Evolutionary conservation across 2,329 filamentous ascomycete species (phyloP), one percentile per base, ranked within the genome.

Genomic region (Corniculantispora saksenae): DNA sequence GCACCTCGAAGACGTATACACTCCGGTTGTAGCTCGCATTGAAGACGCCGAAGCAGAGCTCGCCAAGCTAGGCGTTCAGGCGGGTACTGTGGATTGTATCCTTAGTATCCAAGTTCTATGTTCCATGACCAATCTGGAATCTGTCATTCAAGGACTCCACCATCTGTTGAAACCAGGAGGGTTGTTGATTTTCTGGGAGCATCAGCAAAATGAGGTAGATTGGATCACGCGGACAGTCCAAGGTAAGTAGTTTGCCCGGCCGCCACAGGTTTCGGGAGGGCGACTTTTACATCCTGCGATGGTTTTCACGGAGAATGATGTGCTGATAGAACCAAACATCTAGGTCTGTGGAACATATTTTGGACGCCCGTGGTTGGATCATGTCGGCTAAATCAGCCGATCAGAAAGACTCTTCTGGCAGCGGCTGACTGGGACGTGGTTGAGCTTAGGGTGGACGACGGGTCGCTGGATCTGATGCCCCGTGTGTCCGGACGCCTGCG

Each of bases 141-240:
- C 23, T 3, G 71, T 74, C 38, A 71, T 74, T 64, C 70, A 64
- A 61, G 68, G 72, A 58, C 66, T 81, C 32, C 80, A 77, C 69
- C 74, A 74, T 58, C 66, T 82, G 23, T 67, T 82, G 35, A 82
- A 78, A 63, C 80, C 80, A 0, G 80, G 80, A 2, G 80, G 80
- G 13, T 76, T 74, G 56, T 77, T 82, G 65, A 71, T 82, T n/a
- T 82, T 82, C 63, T 82, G 80, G 76, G 80, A 82, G 66, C 80
- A 82, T 63, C 69, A 67, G 60, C 66, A 66, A 60, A 76, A 68
- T 61, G 65, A 66, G 23, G 25, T 32, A 19, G 65, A 75, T 32
- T 25, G 21, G 45, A 27, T 75, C 21, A 79, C 78, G 4, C 64
- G 64, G 38, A 43, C 67, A 35, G 71, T 61, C 21, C 74, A 77